These are phyloP conservation scores for Podaxis pistillaris DNA, from an alignment of 768 basidiomycete genomes.

Conservation along the genomic window DNA sequence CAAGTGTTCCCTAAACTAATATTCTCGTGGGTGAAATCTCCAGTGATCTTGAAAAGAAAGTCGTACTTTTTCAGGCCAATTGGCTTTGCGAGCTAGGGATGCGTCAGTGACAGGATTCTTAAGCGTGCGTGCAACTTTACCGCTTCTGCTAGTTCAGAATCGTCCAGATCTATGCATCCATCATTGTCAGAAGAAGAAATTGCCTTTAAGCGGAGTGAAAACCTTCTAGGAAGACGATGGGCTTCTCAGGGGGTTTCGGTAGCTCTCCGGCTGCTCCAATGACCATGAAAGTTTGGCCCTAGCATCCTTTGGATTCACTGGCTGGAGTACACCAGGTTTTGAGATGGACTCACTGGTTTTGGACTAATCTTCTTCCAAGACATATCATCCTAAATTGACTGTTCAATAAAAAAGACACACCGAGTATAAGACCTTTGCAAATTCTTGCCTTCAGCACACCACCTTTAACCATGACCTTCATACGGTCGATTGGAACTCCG, in stretches of 20 bases:
- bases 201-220: constrained; percentile 14
- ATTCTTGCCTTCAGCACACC: constrained; percentile 78
- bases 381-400: constrained; percentile 67
- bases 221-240: constrained; percentile 86
- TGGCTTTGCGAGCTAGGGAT: constrained; percentile 65
- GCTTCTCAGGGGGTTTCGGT: constrained; percentile 81
- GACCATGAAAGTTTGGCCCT: constrained; percentile 91
- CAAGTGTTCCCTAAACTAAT: constrained; percentile 87
- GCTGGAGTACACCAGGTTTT: not conserved
- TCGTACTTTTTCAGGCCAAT: constrained; percentile 78
- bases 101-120: constrained; percentile 11
- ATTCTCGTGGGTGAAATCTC: not conserved
- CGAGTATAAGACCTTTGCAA: not conserved
- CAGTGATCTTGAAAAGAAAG: not conserved
- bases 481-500: constrained; percentile 84
- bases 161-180: constrained; percentile 70
- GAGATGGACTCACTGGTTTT: constrained; percentile 60
- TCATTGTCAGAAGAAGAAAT: not conserved
- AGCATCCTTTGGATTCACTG: not conserved
- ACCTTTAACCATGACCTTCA: constrained; percentile 98
- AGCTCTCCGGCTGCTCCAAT: constrained; percentile 93
- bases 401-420: not conserved
- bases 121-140: constrained; percentile 40
- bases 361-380: constrained; percentile 82
- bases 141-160: constrained; percentile 74